Base-by-base conservation (phyloP, 208 protist genomes). In the Leishmania guyanensis region DNA sequence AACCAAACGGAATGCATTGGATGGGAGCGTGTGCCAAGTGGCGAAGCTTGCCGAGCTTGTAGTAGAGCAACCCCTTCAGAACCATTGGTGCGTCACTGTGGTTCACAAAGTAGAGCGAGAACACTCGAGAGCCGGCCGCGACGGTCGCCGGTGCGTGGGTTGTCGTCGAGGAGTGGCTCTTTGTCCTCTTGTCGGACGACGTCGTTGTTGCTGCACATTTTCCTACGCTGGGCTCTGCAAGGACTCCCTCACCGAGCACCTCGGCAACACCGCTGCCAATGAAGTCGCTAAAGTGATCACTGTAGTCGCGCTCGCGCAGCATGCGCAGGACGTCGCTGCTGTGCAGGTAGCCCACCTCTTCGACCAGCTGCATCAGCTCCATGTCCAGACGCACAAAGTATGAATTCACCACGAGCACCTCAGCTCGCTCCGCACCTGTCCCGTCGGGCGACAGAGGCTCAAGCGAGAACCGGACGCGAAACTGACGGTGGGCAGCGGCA, bases 61-160 rank as follows among this genome's bases (percentile, higher is more conserved):
- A 97, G 76, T 95, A 94, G 8, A 97, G 78, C 50, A 95, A 48
- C 5, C 94, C 94, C 79, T 97, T 97, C 82, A 97, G 81, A 29
- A 95, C 83, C 39, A 81, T 86, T 1, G 90, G 88, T 29, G 83
- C 87, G 60, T 94, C 89, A 33, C 79, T 86, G 43, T 82, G 68
- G 51, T 91, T 95, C 14, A 84, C 69, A 87, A 97, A 95, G 73
- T 79, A 86, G 43, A 97, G 81, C 46, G 91, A 80, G 84, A 95
- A 97, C 3, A 86, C 78, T 6, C 86, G 76, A 10, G 68, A 71
- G 43, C 83, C 77, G 5, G 78, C 62, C 1, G 48, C 43, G 43
- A 20, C 16, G 54, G 5, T 73, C 43, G 54, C 54, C 29, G 71
- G 46, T 14, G 70, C 50, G 43, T 53, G 26, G 70, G 48, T 20